phyloP scores from a whole-genome alignment of 2,329 filamentous ascomycete species.

The Pseudogymnoascus sp. region DNA sequence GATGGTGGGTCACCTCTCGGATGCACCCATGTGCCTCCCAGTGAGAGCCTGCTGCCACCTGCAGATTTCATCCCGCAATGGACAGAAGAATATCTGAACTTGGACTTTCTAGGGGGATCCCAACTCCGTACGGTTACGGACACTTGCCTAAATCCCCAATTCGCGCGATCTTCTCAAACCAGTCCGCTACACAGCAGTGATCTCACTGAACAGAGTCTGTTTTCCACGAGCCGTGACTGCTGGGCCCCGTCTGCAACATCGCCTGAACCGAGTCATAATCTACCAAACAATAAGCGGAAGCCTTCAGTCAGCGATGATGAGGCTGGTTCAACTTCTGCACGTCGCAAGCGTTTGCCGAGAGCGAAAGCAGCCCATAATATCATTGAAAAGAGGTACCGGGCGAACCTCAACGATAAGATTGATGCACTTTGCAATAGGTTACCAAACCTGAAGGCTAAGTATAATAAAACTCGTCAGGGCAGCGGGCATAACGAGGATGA shows the following conservation, averaged over 20 bases:
- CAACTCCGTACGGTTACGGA: neutral
- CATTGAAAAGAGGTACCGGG: slow-evolving; percentile 19
- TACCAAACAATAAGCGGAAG: slow-evolving; percentile 24
- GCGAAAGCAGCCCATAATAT: slow-evolving; percentile 16
- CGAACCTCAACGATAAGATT: slow-evolving; percentile 22
- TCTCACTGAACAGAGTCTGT: neutral
- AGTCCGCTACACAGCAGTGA: neutral
- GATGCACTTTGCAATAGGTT: slow-evolving; percentile 11
- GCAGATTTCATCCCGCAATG: neutral
- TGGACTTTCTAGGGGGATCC: neutral
- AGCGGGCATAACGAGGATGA: neutral
- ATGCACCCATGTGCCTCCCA: neutral
- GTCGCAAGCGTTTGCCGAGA: slow-evolving; percentile 4
- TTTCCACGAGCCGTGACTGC: neutral
- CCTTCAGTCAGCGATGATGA: slow-evolving; percentile 24
- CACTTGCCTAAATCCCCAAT: neutral
- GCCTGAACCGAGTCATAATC: neutral
- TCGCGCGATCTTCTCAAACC: neutral
- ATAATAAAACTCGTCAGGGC: neutral
- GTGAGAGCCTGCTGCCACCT: neutral
- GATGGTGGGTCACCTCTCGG: neutral
- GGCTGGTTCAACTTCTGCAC: slow-evolving; percentile 8
- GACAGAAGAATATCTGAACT: neutral
- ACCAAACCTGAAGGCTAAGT: neutral
- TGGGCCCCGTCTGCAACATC: neutral